Conservation (phyloP, 768 basidiomycete genomes). For the Megacollybia marginata region DNA sequence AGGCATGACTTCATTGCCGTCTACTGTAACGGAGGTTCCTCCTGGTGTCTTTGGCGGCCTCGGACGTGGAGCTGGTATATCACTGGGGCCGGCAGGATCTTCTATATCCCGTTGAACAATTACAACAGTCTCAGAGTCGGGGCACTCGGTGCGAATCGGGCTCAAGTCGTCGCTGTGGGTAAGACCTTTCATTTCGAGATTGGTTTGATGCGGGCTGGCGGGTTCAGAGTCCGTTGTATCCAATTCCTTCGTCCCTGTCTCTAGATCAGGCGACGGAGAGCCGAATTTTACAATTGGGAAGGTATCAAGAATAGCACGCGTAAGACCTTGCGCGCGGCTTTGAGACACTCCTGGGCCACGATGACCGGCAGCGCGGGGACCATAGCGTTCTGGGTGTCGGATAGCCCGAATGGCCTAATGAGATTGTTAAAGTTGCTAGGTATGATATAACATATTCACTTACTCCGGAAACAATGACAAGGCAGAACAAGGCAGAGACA, state of each 20-base stretch:
- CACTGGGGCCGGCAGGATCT: not conserved
- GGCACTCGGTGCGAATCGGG: not conserved
- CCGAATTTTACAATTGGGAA: conserved; percentile 92
- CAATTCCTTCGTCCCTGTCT: not conserved
- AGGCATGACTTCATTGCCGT: conserved; percentile 34
- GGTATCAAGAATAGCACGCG: conserved; percentile 90
- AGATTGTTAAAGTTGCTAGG: conserved; percentile 2
- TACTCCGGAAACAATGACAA: conserved; percentile 83
- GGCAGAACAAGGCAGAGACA: conserved; percentile 76
- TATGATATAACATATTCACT: conserved; percentile 13
- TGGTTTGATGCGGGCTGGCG: not conserved
- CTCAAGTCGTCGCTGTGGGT: not conserved
- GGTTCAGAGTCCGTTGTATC: not conserved
- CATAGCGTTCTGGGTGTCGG: conserved; percentile 88
- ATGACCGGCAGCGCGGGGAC: conserved; percentile 47
- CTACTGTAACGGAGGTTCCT: not conserved
- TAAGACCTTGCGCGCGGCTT: conserved; percentile 76
- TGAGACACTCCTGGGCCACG: conserved; percentile 36
- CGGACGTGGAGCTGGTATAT: not conserved
- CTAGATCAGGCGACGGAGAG: conserved; percentile 5
- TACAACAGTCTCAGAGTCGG: not conserved
- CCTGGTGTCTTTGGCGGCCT: not conserved
- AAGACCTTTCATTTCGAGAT: not conserved
- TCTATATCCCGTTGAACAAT: not conserved
- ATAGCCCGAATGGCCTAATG: conserved; percentile 70